Percentiles rank a stretch among this genome's conserved stretches.
These are phyloP conservation scores for Meripilus lineatus DNA, from an alignment of 1,284 basidiomycete genomes.

Conservation along the genomic window DNA sequence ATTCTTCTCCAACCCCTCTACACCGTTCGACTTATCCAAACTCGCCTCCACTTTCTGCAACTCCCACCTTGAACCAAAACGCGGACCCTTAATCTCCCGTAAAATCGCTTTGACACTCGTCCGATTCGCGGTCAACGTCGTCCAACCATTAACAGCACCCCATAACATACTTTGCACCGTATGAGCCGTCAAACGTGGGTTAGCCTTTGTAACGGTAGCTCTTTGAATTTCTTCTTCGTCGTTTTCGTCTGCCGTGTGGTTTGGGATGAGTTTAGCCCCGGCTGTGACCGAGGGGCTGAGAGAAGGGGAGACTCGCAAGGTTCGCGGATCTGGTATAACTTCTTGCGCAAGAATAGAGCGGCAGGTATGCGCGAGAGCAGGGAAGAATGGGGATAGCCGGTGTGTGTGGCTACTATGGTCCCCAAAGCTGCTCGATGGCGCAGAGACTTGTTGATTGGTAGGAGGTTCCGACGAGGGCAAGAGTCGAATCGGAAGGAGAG, in stretches of 20 bases:
- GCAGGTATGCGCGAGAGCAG: constrained; percentile 44
- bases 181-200: constrained; percentile 59
- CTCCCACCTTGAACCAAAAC: constrained; percentile 13
- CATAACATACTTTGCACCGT: constrained; percentile 66
- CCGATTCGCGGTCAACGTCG: constrained; percentile 77
- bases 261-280: not conserved
- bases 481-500: constrained; percentile 51
- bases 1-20: constrained; percentile 9
- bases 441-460: not conserved
- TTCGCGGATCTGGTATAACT: constrained; percentile 28
- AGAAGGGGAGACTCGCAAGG: not conserved
- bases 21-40: constrained; percentile 8
- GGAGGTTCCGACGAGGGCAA: constrained; percentile 21
- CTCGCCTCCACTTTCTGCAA: not conserved
- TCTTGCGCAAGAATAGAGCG: constrained; percentile 45
- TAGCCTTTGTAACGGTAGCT: constrained; percentile 49
- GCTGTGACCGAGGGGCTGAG: constrained; percentile 7
- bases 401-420: not conserved
- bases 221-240: constrained; percentile 38
- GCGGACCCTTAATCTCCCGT: constrained; percentile 43
- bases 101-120: constrained; percentile 73
- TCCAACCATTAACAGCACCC: constrained; percentile 70
- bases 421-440: not conserved
- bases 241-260: not conserved
- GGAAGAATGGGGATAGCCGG: constrained; percentile 34